Base-by-base conservation (phyloP, 1,284 basidiomycete genomes). In the Rhizopogon hawkerae region DNA sequence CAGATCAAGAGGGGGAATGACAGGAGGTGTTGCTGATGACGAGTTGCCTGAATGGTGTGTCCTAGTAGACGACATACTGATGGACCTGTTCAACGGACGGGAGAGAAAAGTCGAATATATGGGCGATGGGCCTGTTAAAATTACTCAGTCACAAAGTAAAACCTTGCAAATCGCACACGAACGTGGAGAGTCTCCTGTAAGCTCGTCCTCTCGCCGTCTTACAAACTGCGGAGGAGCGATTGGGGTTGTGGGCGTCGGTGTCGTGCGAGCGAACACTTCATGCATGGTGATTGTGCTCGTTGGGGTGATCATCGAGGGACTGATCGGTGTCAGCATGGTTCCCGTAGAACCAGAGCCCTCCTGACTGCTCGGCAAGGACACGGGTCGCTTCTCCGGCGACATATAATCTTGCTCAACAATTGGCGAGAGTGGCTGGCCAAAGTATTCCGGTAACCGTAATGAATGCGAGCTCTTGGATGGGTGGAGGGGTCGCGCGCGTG, bases 1-100 rank as follows among this genome's bases (percentile, higher is more conserved):
- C 24, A 81, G 63, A 56, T 83, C 80, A 31, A 82, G 64, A 3
- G 78, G 77, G 4, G 79, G 75, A 41, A 81, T 75, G 16, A 65
- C 63, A 0, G 79, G 76, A 2, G 77, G 64, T 1, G 63, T 66
- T 18, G 56, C 62, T 53, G 65, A 63, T 43, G n/a, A 31, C 43
- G 66, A 62, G 33, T 49, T 59, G 54, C 58, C 66, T 1, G 79
- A 78, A 29, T 68, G 67, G 49, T 79, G 75, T 2, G 76, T 78
- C 46, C 72, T 72, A 5, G 77, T 78, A 5, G 81, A 84, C 1
- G 74, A 74, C 9, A 66, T 18, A 52, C 62, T 67, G 45, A 64
- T 51, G 10, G 65, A 64, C 31, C 65, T 61, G 45, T 67, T 67
- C 38, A 64, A 51, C 16, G 62, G 65, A 36, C 65, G 65, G 31